phyloP scores from a whole-genome alignment of 202 grass and related monocot genomes.

The Setaria italica region DNA sequence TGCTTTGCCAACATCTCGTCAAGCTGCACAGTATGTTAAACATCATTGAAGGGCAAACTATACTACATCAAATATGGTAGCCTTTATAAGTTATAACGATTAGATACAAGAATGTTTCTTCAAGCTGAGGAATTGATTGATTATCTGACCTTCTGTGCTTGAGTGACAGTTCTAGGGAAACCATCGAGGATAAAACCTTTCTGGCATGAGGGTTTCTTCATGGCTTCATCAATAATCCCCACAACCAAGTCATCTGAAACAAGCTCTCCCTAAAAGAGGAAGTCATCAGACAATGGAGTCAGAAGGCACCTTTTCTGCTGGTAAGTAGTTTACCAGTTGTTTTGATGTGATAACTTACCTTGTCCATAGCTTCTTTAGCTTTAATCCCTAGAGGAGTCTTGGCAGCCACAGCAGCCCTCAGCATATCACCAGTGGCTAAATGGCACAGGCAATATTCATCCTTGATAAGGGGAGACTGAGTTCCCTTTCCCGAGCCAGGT shows the following conservation, averaged over 20 bases:
- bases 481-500: slow-evolving; percentile 96
- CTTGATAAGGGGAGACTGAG: slow-evolving; percentile 93
- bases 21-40: slow-evolving; percentile 55
- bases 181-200: slow-evolving; percentile 99
- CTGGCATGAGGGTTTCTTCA: slow-evolving; percentile 93
- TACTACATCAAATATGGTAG: slow-evolving; percentile 20
- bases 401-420: slow-evolving; percentile 89
- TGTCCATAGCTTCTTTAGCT: slow-evolving; percentile 94
- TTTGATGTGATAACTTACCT: slow-evolving; percentile 51
- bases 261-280: slow-evolving; percentile 80
- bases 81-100: neutral
- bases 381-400: slow-evolving; percentile 94
- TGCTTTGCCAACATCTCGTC: slow-evolving; percentile 91
- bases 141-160: slow-evolving; percentile 84
- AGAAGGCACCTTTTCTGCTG: slow-evolving; percentile 28
- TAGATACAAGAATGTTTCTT: neutral
- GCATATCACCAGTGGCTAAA: slow-evolving; percentile 99
- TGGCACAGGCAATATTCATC: slow-evolving; percentile 95
- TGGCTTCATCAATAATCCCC: slow-evolving; percentile 95
- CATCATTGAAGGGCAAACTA: neutral
- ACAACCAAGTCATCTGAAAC: slow-evolving; percentile 96
- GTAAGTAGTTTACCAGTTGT: slow-evolving; percentile 4
- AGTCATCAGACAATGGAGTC: slow-evolving; percentile 43
- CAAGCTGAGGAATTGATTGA: neutral
- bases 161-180: slow-evolving; percentile 91